Evolutionary conservation across 2,329 filamentous ascomycete genomes (phyloP), one percentile per base, ranked within the genome.

Genomic region (Lecanicillium sp.): DNA sequence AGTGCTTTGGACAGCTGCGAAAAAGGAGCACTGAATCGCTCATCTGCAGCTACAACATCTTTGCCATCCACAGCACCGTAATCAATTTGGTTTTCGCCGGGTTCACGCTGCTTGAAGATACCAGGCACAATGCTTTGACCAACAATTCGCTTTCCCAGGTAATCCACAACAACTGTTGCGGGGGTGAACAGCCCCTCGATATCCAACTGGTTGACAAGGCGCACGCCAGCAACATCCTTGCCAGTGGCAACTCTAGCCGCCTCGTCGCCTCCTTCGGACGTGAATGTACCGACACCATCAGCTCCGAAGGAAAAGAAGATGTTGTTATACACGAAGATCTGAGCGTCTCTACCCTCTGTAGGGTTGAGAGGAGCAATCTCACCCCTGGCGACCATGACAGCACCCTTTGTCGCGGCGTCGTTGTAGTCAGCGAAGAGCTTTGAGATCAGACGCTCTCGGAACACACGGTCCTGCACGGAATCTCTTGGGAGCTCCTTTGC

Each of bases 281-380:
- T 89, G 60, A 98, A 98, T 13, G 92, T 98, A 31, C 92, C 90
- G 33, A 96, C 92, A 37, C 92, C 94, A 59, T 98, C 92, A 32
- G 92, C 90, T 45, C 92, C 92, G 51, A 95, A 96, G 1, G 92
- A 96, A 70, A 95, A 98, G 70, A 98, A 98, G 49, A 98, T 88
- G 64, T 98, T 98, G 71, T 96, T 96, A 70, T 96, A 95, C 17
- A 98, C 90, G 54, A 95, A 98, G 48, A 98, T 98, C 60, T 98
- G 92, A 4, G 92, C 92, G 59, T 98, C 90, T 49, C 75, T 78
- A 46, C 74, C 80, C 64, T 98, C 92, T 0, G 90, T 96, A 6
- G 92, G 94, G 65, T 98, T 98, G 39, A 98, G 67, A 6, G 92
- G 87, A 15, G 88, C 81, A 46, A 98, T 84, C 60, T 98, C 92